Base-by-base conservation (phyloP, 1,139 yeast species). In the Williopsis jadinii region DNA sequence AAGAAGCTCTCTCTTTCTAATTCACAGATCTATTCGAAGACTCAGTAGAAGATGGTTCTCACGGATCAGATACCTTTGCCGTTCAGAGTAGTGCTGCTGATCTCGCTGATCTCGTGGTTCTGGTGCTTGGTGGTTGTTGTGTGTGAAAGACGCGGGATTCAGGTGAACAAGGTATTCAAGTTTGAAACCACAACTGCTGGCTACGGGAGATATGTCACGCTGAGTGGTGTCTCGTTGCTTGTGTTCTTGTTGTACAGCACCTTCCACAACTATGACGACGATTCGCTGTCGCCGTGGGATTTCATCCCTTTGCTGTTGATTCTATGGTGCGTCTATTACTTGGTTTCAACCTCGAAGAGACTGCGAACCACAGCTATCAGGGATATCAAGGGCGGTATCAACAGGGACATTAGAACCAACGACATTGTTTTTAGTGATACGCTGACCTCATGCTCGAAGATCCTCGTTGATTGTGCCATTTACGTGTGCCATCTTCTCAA, bases 351-450 rank as follows among this genome's bases (percentile, higher is more conserved):
- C 11, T 30, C 59, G 75, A 39, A 73, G 12, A 34, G 46, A 2
- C 9, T 45, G 15, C 12, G 30, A 9, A 36, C 41, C 9, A 35
- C 85, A 14, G 51, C 75, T 46, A 64, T 68, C 52, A 62, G 96
- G 48, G 66, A 82, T 38, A 37, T 73, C 19, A 36, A 64, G 38
- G 87, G 94, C 6, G 64, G 68, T 10, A 75, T 84, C 46, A 79
- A 82, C 50, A 52, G 62, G 26, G 68, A 72, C 3, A 66, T 77
- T 63, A 68, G 96, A 54, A 78, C 85, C 28, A 84, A 85, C 44
- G 95, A 88, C 57, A 84, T 87, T 38, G 63, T 90, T 43, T 61
- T 87, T 9, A 79, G 95, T 8, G 97, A 88, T 66, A 78, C 87
- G 5, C 64, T 88, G 40, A 83, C 92, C 1, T 85, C 95, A 0